Evolutionary conservation across 768 basidiomycete genomes (phyloP).

Genomic region (Jaapia argillacea): DNA sequence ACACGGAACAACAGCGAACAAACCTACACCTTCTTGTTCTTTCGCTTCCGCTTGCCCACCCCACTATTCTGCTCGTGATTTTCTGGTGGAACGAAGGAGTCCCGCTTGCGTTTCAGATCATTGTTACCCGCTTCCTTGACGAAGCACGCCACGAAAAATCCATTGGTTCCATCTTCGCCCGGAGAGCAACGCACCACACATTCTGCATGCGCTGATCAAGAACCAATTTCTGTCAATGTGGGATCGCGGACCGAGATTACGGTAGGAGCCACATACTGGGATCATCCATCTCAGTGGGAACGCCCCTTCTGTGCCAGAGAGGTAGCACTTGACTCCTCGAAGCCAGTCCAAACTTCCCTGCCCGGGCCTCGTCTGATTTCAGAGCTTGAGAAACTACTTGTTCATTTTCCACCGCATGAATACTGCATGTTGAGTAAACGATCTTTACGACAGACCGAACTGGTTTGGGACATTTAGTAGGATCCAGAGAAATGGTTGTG

Average conservation of each 20-base stretch:
- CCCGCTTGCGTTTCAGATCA: constrained; percentile 3
- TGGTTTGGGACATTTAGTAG: constrained; percentile 17
- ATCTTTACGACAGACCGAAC: constrained; percentile 73
- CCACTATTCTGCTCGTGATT: no score
- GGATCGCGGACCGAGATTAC: not conserved
- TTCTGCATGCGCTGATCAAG: constrained; percentile 37
- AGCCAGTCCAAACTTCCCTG: constrained; percentile 59
- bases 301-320: constrained; percentile 74
- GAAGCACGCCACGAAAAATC: constrained; percentile 98
- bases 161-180: constrained; percentile 84
- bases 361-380: constrained; percentile 54
- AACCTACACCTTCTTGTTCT: not conserved
- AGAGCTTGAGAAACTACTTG: constrained; percentile 75
- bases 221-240: not conserved
- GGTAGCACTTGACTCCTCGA: constrained; percentile 60
- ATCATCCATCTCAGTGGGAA: constrained; percentile 49
- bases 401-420: constrained; percentile 89
- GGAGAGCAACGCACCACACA: constrained; percentile 67
- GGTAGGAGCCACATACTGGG: constrained; percentile 41
- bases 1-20: no score
- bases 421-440: constrained; percentile 97
- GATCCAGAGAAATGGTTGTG: constrained; percentile 6
- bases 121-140: constrained; percentile 20
- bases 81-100: no score
- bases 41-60: not conserved